Base-by-base conservation (phyloP, 2,329 filamentous ascomycete species). In the Cladosporium sp. region DNA sequence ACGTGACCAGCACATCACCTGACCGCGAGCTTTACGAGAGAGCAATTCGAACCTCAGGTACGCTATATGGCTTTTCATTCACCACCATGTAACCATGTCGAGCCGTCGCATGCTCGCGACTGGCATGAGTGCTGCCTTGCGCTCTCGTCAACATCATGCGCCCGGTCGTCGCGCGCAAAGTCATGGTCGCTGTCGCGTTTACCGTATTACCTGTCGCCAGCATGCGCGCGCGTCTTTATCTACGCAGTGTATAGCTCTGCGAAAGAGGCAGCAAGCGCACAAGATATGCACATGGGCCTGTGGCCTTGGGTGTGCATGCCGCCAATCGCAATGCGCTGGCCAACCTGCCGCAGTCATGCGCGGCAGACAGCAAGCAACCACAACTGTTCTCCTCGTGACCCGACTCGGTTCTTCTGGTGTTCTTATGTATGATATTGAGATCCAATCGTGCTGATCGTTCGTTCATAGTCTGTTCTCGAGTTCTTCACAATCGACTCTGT, bases 1-100 rank as follows among this genome's bases (percentile, higher is more conserved):
- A 55, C 51, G 51, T 55, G 51, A 55, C 51, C 51, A 51, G 50
- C 25, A 45, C 39, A 55, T 55, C 51, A 55, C 38, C 38, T 55
- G 51, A 55, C 51, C 38, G n/a, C 25, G 37, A 28, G 15, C 37
- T 40, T 37, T 9, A 34, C 19, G n/a, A 19, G 22, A 22, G 17
- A 43, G 42, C 42, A 45, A 45, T 45, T 55, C 30, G 38, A 55
- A 55, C 39, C 51, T 55, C 51, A 55, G 51, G 51, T 55, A 55
- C 28, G 51, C 51, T 15, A 45, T 40, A 45, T 55, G 15, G 15
- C 37, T 22, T 19, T 19, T 30, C 9, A 42, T 22, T 3, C 22
- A 39, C 37, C 50, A 42, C 22, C n/a, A 22, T 20, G 30, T 25
- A 20, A 12, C 37, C 22, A 39, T 25, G 37, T 30, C 25, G 51